Conservation (phyloP, 768 basidiomycete species). For the Tylopilus sp. region DNA sequence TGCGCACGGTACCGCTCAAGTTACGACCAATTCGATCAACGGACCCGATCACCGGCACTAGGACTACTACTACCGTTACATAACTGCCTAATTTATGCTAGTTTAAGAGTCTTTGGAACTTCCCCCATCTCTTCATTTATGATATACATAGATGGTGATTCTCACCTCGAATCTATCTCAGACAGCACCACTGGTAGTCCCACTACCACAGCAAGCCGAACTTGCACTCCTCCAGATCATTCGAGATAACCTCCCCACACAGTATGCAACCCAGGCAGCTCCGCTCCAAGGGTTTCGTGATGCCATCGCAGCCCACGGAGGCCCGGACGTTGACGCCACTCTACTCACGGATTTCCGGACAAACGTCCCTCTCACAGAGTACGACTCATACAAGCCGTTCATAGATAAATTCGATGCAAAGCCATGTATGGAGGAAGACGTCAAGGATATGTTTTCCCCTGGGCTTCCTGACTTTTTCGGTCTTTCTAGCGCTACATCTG, state of each 20-base stretch:
- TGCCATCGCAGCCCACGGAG: neutral
- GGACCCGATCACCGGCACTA: too few relatives aligned
- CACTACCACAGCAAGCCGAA: neutral
- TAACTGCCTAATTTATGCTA: too few relatives aligned
- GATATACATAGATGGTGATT: neutral
- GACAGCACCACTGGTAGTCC: neutral
- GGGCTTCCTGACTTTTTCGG: constrained; percentile 8
- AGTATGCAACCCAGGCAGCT: neutral
- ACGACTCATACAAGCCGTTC: constrained; percentile 16
- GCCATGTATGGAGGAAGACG: constrained; percentile 18
- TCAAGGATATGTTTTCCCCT: constrained; percentile 4
- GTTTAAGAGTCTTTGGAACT: too few relatives aligned
- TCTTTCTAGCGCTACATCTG: constrained; percentile 15
- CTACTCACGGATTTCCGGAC: neutral
- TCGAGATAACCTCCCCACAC: neutral
- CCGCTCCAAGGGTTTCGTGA: neutral
- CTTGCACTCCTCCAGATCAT: neutral
- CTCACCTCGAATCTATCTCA: neutral
- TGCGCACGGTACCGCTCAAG: too few relatives aligned
- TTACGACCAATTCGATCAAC: too few relatives aligned
- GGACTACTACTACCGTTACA: too few relatives aligned
- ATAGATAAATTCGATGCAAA: constrained; percentile 7
- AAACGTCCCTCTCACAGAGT: neutral
- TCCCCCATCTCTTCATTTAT: neutral
- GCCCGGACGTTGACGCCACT: neutral